Percentiles rank a stretch among this genome's conserved stretches.
Evolutionary conservation across 2,329 filamentous ascomycete genomes (phyloP).

Genomic region (Myriangium duriaei): DNA sequence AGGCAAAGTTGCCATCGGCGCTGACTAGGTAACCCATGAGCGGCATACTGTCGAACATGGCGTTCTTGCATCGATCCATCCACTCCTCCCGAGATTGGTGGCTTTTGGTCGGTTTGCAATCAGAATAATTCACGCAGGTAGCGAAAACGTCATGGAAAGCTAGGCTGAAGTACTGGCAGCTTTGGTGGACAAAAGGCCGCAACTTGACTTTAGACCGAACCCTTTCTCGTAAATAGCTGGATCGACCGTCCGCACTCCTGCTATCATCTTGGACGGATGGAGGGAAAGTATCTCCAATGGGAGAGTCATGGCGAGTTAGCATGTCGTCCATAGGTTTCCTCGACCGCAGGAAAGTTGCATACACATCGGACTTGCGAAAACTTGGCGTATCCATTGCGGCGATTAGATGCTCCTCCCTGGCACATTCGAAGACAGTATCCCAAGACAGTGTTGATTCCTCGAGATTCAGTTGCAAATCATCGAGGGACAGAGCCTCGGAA

Average conservation of each 20-base stretch:
- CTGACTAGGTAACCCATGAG: slow-evolving; percentile 6
- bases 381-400: slow-evolving; percentile 2
- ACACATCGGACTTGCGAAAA: slow-evolving; percentile 6
- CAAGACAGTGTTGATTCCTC: slow-evolving; percentile 3
- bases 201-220: slow-evolving; percentile 6
- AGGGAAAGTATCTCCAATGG: slow-evolving; percentile 4
- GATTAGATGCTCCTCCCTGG: slow-evolving; percentile 1
- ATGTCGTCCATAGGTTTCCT: slow-evolving; percentile 3
- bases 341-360: slow-evolving; percentile 5
- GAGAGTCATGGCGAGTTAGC: slow-evolving; percentile 3
- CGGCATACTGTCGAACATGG: slow-evolving; percentile 7
- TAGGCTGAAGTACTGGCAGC: slow-evolving; percentile 4
- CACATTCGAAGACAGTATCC: slow-evolving; percentile 5
- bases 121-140: not conserved
- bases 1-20: slow-evolving; percentile 6
- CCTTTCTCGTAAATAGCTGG: slow-evolving; percentile 1
- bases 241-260: not conserved
- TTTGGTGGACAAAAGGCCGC: slow-evolving; percentile 2
- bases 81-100: not conserved
- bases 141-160: slow-evolving; percentile 2
- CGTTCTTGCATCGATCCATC: slow-evolving; percentile 5
- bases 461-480: slow-evolving; percentile 5
- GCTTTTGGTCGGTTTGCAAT: not conserved
- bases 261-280: not conserved
- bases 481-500: slow-evolving; percentile 3